Base-by-base conservation (phyloP, 1,284 basidiomycete species). In the Rhizoctonia solani region DNA sequence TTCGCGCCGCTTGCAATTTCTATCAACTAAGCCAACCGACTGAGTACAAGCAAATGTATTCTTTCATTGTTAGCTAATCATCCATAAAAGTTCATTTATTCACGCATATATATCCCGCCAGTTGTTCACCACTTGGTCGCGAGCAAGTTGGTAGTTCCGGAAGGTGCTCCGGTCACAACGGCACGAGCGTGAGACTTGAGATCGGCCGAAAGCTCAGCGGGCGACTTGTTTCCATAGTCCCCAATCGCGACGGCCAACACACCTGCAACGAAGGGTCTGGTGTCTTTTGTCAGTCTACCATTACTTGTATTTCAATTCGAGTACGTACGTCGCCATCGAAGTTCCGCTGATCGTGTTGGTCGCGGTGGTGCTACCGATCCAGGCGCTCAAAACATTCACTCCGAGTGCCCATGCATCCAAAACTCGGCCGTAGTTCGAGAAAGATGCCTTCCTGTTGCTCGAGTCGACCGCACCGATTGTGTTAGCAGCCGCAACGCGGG, bases 401-500 rank as follows among this genome's bases (percentile, higher is more conserved):
- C 87, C 85, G 73, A n/a, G n/a, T n/a, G n/a, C n/a, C n/a, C n/a
- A n/a, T n/a, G n/a, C n/a, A n/a, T n/a, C n/a, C n/a, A n/a, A 74
- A 74, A n/a, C 69, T 50, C 67, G 61, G 78, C 90, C 90, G 71
- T 81, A 81, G 81, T 92, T 93, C 74, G 88, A 90, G 82, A 95
- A 96, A 81, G 93, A 93, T 32, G 94, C 94, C 67, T 91, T 87
- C 69, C 89, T 87, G 75, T 97, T 93, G 58, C 77, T 81, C 39
- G 93, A 81, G 29, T 89, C 90, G 3, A 90, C 90, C 23, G 92
- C 92, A 71, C 89, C 94, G 65, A 96, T 92, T 53, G 94, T 95
- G 71, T 96, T 83, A 14, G 92, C 90, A 16, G 90, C 82, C 11
- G 83, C 81, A 27, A 92, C 93, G 58, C 92, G 93, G n/a, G 69